phyloP scores from a whole-genome alignment of 83 land plant species.

The Diphasiastrum complanatum region DNA sequence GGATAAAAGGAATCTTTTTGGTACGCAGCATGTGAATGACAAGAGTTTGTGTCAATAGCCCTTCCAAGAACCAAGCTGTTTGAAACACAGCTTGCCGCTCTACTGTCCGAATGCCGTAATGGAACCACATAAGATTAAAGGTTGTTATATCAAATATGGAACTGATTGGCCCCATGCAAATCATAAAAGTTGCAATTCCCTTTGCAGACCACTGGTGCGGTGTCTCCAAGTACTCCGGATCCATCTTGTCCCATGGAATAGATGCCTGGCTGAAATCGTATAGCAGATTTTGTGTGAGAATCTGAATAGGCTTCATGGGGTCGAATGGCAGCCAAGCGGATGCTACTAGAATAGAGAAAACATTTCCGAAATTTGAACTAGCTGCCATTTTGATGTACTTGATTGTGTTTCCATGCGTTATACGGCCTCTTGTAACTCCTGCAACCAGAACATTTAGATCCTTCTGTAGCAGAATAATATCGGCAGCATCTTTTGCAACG shows the following conservation, averaged over 20 bases:
- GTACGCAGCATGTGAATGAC: constrained; percentile 49
- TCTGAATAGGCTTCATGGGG: constrained; percentile 46
- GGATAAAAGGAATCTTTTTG: constrained; percentile 46
- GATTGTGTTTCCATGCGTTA: constrained; percentile 50
- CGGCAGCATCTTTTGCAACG: constrained; percentile 45
- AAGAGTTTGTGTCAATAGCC: constrained; percentile 47
- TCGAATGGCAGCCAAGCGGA: constrained; percentile 33
- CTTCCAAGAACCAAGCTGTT: constrained; percentile 49
- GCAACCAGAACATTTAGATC: constrained; percentile 53
- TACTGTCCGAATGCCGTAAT: constrained; percentile 15
- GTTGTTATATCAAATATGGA: constrained; percentile 35
- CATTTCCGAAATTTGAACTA: constrained; percentile 39
- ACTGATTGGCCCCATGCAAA: constrained; percentile 45
- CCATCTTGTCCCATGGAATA: constrained; percentile 67
- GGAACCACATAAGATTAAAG: constrained; percentile 37
- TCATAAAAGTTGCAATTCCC: constrained; percentile 33
- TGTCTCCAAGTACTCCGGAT: constrained; percentile 33
- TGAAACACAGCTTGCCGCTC: constrained; percentile 21
- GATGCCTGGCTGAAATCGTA: constrained; percentile 44
- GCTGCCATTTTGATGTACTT: constrained; percentile 53
- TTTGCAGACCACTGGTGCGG: constrained; percentile 43
- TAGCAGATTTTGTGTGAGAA: constrained; percentile 45
- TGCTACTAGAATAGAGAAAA: constrained; percentile 43
- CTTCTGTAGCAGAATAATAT: constrained; percentile 52
- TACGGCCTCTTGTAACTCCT: constrained; percentile 43